phyloP scores from a whole-genome alignment of 257 asterid species.

The Voacanga thouarsii region DNA sequence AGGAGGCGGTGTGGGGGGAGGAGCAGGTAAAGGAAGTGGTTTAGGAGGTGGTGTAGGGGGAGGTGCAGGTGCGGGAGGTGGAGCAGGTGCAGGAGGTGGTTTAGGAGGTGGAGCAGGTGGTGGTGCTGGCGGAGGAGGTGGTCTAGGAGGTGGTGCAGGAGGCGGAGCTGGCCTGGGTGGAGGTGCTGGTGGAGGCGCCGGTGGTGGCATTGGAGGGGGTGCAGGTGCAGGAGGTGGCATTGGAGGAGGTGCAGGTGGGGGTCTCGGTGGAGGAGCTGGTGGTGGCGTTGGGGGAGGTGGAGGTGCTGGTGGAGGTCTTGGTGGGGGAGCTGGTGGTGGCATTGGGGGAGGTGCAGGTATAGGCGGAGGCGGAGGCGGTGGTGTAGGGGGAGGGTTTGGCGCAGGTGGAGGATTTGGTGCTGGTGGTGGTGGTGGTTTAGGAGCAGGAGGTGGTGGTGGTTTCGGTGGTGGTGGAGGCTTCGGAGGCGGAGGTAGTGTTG shows the following conservation, averaged over 20 bases:
- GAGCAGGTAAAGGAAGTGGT: neutral
- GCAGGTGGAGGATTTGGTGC: neutral
- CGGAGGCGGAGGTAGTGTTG: neutral
- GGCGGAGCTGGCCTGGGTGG: neutral
- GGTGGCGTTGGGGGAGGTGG: constrained; percentile 15
- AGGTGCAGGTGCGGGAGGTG: neutral
- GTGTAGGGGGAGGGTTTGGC: neutral
- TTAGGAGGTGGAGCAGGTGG: constrained; percentile 8
- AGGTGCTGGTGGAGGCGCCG: constrained; percentile 3
- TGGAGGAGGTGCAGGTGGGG: neutral
- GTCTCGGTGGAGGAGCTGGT: constrained; percentile 6
- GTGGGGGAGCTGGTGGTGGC: constrained; percentile 7
- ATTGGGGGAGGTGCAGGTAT: constrained; percentile 17
- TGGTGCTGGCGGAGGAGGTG: constrained; percentile 6
- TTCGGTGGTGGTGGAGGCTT: neutral
- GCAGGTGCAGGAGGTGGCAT: neutral
- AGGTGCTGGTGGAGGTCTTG: neutral
- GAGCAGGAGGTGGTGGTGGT: constrained; percentile 3
- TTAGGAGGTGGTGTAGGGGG: neutral
- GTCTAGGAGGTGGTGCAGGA: neutral
- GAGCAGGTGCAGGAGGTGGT: constrained; percentile 16
- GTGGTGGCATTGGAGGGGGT: neutral
- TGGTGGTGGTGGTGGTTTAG: constrained; percentile 8
- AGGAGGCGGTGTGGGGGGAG: neutral
- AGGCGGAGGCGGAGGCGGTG: constrained; percentile 8